Percentiles rank a stretch among this genome's conserved stretches.
Conservation (phyloP, 1,139 yeast species). For the Debaryomyces udenii region DNA sequence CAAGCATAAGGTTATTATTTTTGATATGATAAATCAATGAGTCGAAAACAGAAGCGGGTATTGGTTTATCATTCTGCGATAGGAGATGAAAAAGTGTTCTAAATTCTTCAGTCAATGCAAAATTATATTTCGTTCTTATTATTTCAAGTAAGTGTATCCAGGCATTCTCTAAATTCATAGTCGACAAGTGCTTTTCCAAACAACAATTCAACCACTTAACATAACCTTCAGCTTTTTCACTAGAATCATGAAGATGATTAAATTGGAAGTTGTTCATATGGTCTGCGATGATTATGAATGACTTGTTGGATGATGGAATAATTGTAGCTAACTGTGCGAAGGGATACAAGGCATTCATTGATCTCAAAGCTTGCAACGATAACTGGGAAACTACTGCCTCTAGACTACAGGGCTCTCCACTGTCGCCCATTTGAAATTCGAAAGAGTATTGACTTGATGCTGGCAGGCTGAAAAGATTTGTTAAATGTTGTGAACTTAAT, state of each 20-base stretch:
- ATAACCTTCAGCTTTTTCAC: constrained; percentile 37
- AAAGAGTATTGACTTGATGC: background rate
- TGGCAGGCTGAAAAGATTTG: background rate
- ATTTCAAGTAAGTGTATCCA: constrained; percentile 26
- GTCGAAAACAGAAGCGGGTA: constrained; percentile 22
- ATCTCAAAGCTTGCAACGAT: background rate
- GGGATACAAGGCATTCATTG: constrained; percentile 2
- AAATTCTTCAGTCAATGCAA: constrained; percentile 25
- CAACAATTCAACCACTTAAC: constrained; percentile 22
- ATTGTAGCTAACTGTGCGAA: constrained; percentile 3
- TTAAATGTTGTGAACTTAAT: constrained; percentile 19
- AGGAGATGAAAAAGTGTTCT: constrained; percentile 19
- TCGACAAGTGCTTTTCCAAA: background rate
- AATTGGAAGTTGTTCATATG: constrained; percentile 20
- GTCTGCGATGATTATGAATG: background rate
- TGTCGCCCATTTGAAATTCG: background rate
- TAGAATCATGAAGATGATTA: constrained; percentile 33
- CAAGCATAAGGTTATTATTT: constrained; percentile 33
- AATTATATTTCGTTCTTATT: constrained; percentile 17
- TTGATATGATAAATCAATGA: constrained; percentile 30
- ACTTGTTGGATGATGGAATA: background rate
- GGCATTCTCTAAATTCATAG: constrained; percentile 3
- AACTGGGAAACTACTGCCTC: background rate
- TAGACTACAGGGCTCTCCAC: background rate
- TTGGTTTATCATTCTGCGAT: constrained; percentile 14